Percentiles rank a stretch among this genome's conserved stretches.
Evolutionary conservation across 805 yeast species (phyloP).

Genomic region (Metschnikowia borealis): DNA sequence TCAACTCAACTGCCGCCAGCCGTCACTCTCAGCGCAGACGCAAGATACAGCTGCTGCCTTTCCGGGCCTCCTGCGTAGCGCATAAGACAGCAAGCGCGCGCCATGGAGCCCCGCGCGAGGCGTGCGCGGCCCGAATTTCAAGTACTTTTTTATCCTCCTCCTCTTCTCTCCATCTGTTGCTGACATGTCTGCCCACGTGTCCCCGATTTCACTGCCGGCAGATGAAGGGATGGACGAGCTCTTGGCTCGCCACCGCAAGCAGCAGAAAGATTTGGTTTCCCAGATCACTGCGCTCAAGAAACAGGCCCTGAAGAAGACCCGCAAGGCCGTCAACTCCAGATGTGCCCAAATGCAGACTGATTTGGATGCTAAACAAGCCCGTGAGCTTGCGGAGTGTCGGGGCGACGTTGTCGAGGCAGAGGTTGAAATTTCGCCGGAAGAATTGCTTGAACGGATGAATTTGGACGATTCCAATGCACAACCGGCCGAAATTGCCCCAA

Average conservation of each 20-base stretch:
- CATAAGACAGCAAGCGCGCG: not conserved
- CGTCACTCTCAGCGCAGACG: conserved; percentile 1
- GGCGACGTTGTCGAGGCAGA: conserved; percentile 12
- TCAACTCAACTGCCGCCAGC: not conserved
- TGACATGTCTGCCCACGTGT: not conserved
- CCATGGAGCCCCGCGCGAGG: not conserved
- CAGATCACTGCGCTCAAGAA: conserved; percentile 73
- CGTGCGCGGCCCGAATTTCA: conserved; percentile 2
- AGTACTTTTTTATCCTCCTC: not conserved
- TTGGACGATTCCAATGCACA: not conserved
- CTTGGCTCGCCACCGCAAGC: conserved; percentile 62
- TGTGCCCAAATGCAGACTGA: conserved; percentile 58
- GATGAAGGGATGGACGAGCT: conserved; percentile 38
- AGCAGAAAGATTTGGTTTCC: conserved; percentile 61
- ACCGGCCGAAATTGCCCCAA: too few relatives aligned
- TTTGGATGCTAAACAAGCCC: conserved; percentile 49
- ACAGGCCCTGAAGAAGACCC: conserved; percentile 76
- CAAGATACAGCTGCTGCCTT: not conserved
- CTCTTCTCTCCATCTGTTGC: not conserved
- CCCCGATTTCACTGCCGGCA: not conserved
- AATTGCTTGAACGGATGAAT: conserved; percentile 37
- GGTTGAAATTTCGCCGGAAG: conserved; percentile 57
- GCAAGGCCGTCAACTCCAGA: conserved; percentile 58
- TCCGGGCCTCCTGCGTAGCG: not conserved
- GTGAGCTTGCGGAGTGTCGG: conserved; percentile 40